These are phyloP conservation scores for Diaporthe nobilis DNA, from an alignment of 2,329 filamentous ascomycete species.

Conservation along the genomic window DNA sequence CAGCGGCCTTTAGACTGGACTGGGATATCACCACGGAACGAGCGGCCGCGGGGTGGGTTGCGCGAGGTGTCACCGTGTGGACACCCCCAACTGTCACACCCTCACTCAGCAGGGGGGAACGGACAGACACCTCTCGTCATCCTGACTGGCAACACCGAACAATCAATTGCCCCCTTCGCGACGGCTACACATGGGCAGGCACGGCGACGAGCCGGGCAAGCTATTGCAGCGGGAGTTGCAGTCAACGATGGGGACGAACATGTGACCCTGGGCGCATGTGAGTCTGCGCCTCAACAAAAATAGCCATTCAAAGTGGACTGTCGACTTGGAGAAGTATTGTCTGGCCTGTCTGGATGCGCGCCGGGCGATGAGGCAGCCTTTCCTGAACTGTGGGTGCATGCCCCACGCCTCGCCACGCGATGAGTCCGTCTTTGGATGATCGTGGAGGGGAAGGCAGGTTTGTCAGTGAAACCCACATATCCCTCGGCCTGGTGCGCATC, in stretches of 20 bases:
- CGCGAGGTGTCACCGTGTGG: background rate
- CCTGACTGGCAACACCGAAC: background rate
- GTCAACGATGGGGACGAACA: background rate
- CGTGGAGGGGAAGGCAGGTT: background rate
- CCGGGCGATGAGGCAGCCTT: background rate
- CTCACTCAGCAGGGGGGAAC: too few relatives aligned
- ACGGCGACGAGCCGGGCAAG: background rate
- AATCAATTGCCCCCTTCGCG: background rate
- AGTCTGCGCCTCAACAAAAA: background rate
- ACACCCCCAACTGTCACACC: background rate
- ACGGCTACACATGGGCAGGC: background rate
- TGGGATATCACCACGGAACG: background rate
- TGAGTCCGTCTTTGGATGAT: background rate
- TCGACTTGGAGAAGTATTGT: background rate
- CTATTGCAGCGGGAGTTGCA: background rate
- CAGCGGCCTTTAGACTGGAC: background rate
- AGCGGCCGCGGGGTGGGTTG: background rate
- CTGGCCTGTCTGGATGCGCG: background rate
- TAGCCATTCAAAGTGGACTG: background rate
- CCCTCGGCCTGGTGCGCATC: background rate
- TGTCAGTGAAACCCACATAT: background rate
- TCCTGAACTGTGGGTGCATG: background rate
- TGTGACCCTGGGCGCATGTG: background rate
- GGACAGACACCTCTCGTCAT: background rate
- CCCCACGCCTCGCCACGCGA: background rate